phyloP scores from a whole-genome alignment of 2,329 filamentous ascomycete genomes.

The Penicillium decumbens region DNA sequence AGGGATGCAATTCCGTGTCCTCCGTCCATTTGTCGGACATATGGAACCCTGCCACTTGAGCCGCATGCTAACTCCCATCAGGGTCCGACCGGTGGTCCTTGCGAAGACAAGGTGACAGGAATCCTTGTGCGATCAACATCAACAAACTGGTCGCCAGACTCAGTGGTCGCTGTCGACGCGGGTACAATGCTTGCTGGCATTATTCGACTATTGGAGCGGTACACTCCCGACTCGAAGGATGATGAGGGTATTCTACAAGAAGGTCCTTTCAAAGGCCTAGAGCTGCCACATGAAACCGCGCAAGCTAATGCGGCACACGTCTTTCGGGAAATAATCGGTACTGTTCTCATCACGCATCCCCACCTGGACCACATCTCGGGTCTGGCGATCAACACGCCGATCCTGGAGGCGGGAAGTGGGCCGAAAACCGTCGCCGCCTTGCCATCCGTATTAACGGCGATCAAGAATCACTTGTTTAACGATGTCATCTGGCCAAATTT shows the following conservation, averaged over 20 bases:
- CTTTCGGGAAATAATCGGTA: constrained; percentile 72
- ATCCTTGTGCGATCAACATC: constrained; percentile 79
- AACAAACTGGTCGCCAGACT: constrained; percentile 74
- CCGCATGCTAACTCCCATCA: constrained; percentile 41
- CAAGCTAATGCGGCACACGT: constrained; percentile 77
- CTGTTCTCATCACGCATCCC: constrained; percentile 92
- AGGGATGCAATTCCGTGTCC: neutral
- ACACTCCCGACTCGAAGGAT: constrained; percentile 23
- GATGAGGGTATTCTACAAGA: constrained; percentile 34
- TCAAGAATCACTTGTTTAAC: constrained; percentile 95
- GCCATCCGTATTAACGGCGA: constrained; percentile 81
- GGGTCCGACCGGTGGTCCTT: constrained; percentile 85
- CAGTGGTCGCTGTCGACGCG: constrained; percentile 86
- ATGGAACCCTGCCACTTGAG: constrained; percentile 3
- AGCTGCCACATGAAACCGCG: constrained; percentile 61
- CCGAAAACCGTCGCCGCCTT: constrained; percentile 84
- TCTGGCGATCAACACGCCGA: constrained; percentile 89
- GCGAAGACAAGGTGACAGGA: constrained; percentile 84
- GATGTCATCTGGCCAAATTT: constrained; percentile 97
- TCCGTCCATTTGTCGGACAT: constrained; percentile 10
- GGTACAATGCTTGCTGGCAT: constrained; percentile 86
- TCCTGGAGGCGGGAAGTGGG: constrained; percentile 67
- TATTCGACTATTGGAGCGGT: constrained; percentile 63
- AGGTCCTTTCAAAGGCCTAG: constrained; percentile 76
- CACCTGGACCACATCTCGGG: constrained; percentile 92